These are phyloP conservation scores for Aspergillus nanangensis DNA, from an alignment of 495 filamentous ascomycete species.

Conservation along the genomic window DNA sequence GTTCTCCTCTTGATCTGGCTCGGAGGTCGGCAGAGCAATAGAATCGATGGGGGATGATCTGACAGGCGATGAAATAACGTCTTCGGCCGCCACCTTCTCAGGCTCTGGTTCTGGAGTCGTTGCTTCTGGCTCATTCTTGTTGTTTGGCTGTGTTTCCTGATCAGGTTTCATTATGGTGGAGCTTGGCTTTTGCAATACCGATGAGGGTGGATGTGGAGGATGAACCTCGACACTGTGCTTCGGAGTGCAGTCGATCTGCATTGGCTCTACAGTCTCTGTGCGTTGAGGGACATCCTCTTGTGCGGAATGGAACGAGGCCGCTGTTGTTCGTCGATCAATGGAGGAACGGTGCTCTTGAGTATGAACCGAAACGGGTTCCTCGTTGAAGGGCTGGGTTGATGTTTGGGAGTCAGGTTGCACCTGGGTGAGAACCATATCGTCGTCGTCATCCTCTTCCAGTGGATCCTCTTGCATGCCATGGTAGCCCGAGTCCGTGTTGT, in stretches of 20 bases:
- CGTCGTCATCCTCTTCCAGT: conserved; percentile 29
- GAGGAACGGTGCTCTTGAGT: conserved; percentile 21
- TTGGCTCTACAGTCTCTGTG: conserved; percentile 33
- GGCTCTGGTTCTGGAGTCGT: conserved; percentile 14
- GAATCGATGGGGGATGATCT: conserved; percentile 9
- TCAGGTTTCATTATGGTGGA: no score
- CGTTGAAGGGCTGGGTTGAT: conserved; percentile 32
- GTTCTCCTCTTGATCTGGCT: conserved; percentile 19
- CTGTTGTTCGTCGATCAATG: conserved; percentile 48
- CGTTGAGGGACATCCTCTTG: conserved; percentile 53
- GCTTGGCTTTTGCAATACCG: neutral
- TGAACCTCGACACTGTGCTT: conserved; percentile 12
- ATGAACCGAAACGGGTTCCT: conserved; percentile 30
- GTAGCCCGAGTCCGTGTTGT: conserved; percentile 72
- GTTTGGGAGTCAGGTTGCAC: conserved; percentile 30
- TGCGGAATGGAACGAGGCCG: conserved; percentile 64
- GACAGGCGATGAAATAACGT: conserved; percentile 13
- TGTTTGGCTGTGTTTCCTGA: conserved; percentile 5
- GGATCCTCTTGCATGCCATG: conserved; percentile 70
- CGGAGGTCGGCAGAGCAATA: conserved; percentile 4
- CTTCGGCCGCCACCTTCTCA: conserved; percentile 7
- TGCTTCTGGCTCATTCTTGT: conserved; percentile 3
- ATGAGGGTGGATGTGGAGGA: conserved; percentile 7
- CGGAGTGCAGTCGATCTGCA: conserved; percentile 21
- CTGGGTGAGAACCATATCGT: conserved; percentile 31